Evolutionary conservation across 139 green algal species (phyloP).

Genomic region (Chlamydomonas sphaeroides): DNA sequence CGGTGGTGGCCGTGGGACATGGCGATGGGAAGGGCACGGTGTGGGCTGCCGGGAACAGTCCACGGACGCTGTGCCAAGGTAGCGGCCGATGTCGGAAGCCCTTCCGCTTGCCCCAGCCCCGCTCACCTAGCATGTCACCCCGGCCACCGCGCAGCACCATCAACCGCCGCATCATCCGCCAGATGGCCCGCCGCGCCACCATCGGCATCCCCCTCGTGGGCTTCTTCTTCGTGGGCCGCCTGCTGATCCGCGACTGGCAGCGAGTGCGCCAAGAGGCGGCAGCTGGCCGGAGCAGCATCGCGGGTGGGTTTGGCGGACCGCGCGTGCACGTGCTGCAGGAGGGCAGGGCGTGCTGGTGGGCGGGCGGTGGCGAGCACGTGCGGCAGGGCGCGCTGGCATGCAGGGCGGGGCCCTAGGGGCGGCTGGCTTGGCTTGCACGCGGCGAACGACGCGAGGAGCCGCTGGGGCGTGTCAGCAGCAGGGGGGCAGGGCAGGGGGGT

Average conservation of each 20-base stretch:
- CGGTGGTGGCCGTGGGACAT: no score
- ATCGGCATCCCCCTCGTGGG: conserved; percentile 3
- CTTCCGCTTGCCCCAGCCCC: not conserved
- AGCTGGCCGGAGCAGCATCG: not conserved
- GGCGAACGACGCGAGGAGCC: no score
- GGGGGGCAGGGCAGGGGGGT: not conserved
- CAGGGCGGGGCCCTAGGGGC: no score
- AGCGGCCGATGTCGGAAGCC: not conserved
- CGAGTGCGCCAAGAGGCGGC: not conserved
- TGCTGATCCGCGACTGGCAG: not conserved
- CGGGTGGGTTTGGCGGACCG: not conserved
- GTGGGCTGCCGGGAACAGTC: no score
- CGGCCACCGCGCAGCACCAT: not conserved
- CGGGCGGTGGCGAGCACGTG: no score
- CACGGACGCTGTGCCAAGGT: no score
- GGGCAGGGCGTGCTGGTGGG: no score
- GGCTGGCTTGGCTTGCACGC: no score
- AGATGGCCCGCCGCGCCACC: conserved; percentile 9
- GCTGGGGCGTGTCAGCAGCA: not conserved
- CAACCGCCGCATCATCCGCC: not conserved
- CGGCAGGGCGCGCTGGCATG: no score
- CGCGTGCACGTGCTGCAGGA: no score
- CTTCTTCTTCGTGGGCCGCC: not conserved
- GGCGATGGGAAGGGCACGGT: no score
- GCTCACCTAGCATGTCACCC: not conserved